A percentile compares a stretch with the other conserved stretches of the same genome.
Evolutionary conservation across 2,329 filamentous ascomycete genomes (phyloP).

Genomic region (Cryphonectria parasitica): DNA sequence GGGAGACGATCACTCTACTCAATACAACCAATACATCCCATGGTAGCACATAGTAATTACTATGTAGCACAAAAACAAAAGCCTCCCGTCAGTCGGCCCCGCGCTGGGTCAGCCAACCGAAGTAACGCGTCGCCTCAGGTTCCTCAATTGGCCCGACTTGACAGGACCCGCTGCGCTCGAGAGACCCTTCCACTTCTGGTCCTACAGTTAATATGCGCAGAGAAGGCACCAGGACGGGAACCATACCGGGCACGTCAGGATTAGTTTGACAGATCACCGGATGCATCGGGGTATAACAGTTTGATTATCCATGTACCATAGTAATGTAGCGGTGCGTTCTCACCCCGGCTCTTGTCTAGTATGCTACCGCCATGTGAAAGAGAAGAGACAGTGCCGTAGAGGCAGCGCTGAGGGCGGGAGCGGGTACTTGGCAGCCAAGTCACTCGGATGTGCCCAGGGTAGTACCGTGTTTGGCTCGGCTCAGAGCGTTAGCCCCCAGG

Average conservation of each 20-base stretch:
- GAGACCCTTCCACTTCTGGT: background rate
- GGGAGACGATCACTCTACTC: background rate
- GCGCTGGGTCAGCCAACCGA: too few species aligned
- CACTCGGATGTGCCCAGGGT: constrained; percentile 1
- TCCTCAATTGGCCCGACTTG: background rate
- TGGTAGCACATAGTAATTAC: background rate
- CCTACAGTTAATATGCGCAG: background rate
- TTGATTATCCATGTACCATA: background rate
- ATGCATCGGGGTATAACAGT: background rate
- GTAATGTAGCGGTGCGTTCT: background rate
- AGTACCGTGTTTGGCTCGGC: background rate
- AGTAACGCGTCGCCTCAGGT: background rate
- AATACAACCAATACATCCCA: background rate
- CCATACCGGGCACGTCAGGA: background rate
- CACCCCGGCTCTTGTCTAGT: background rate
- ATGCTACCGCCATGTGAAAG: background rate
- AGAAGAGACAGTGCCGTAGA: background rate
- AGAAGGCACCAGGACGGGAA: background rate
- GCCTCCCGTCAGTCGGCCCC: background rate
- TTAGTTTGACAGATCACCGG: background rate
- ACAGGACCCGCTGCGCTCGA: background rate
- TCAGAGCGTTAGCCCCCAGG: background rate
- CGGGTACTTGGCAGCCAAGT: background rate
- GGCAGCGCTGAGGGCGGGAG: background rate
- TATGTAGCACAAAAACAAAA: background rate